Evolutionary conservation across 345 rosid species (phyloP), one percentile per base, ranked within the genome.

Genomic region (Crucihimalaya himalaica): DNA sequence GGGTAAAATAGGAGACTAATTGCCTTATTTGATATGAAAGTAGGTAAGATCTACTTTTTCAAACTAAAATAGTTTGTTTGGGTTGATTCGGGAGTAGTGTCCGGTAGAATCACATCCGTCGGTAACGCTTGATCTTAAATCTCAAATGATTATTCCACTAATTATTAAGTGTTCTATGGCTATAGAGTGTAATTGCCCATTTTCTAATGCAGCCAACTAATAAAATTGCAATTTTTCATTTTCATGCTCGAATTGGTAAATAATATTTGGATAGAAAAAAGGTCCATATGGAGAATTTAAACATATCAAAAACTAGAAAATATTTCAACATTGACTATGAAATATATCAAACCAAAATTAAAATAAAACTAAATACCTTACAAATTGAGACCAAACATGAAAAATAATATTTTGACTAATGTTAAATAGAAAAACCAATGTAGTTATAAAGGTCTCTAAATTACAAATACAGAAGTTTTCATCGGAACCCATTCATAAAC

Each of bases 391-490:
- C 14, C 52, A 48, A 60, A 6, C 74, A 48, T 35, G 48, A 13
- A 9, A 59, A 21, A 34, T 2, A 47, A 59, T 32, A 16, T 18
- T 59, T 35, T 51, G 47, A 31, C 34, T 34, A 34, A 16, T 2
- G 13, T 12, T 60, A 61, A 53, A 9, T 61, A n/a, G 68, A 35
- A 34, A 56, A 52, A 29, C 68, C 35, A 5, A 5, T 19, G 21
- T 13, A 14, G 3, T 71, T 52, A 61, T 39, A 6, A 48, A 0
- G 9, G 12, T 27, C 5, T 19, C 13, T 3, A 8, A 8, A 5
- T 8, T 72, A 72, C 52, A 72, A 63, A 72, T 63, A 72, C 43
- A 52, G 45, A 62, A 34, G 2, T 28, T 10, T 20, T 66, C 45
- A 51, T 40, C 31, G 18, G 39, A 35, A 35, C 39, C 12, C 52